A percentile compares a stretch with the other conserved stretches of the same genome.
phyloP scores from a whole-genome alignment of 2,329 filamentous ascomycete species.

The Trichoderma sp. region DNA sequence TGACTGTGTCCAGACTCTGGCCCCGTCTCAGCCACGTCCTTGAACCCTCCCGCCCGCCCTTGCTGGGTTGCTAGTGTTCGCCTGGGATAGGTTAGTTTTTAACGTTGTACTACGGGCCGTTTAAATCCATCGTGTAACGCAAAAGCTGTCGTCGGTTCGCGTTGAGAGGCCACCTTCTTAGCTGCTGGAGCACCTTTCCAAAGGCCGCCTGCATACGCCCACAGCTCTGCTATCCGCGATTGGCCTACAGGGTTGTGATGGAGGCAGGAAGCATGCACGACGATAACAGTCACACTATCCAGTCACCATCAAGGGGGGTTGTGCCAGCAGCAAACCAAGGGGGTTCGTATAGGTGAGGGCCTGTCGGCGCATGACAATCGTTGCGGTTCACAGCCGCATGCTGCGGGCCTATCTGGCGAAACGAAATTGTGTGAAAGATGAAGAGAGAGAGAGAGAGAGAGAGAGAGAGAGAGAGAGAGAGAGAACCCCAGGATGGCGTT shows the following conservation, averaged over 20 bases:
- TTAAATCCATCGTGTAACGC: constrained; percentile 13
- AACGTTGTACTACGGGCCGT: neutral
- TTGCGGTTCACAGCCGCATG: constrained; percentile 1
- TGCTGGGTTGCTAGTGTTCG: neutral
- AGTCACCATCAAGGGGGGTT: constrained; percentile 9
- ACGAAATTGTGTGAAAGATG: neutral
- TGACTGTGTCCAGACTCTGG: neutral
- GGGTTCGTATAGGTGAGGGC: neutral
- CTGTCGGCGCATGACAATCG: constrained; percentile 10
- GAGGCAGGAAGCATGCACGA: constrained; percentile 15
- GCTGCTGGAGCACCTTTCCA: neutral
- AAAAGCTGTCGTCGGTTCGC: neutral
- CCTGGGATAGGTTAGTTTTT: constrained; percentile 1
- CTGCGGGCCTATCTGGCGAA: constrained; percentile 7
- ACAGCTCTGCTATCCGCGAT: constrained; percentile 6
- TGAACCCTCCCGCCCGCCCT: neutral
- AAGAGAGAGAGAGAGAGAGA: neutral
- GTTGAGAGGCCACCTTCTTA: neutral
- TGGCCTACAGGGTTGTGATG: constrained; percentile 10
- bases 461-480: neutral
- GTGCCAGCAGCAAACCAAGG: constrained; percentile 13
- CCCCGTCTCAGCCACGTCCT: constrained; percentile 1
- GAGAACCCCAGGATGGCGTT: neutral
- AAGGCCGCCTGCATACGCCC: constrained; percentile 10
- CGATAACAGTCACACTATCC: constrained; percentile 14